These are phyloP conservation scores for Albatrellus sp. DNA, from an alignment of 1,284 basidiomycete genomes.

Conservation along the genomic window DNA sequence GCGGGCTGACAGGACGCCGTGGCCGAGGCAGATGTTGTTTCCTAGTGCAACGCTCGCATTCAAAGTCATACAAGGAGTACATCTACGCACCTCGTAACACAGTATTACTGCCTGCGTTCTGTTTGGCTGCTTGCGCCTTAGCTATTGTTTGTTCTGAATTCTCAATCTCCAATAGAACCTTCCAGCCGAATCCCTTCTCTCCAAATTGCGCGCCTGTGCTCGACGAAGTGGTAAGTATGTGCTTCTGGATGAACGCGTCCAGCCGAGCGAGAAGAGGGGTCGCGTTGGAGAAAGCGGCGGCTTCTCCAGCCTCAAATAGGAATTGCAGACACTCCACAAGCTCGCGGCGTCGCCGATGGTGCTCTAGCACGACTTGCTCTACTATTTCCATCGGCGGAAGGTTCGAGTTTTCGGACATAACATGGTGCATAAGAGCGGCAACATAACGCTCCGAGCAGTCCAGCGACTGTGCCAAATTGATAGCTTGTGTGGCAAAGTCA, in stretches of 20 bases:
- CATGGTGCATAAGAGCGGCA: constrained; percentile 53
- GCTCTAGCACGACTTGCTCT: constrained; percentile 53
- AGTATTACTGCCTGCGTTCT: constrained; percentile 53
- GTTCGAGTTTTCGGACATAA: constrained; percentile 55
- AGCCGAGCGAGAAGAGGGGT: constrained; percentile 35
- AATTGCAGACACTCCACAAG: constrained; percentile 53
- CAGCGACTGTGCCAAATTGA: constrained; percentile 68
- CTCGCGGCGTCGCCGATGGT: constrained; percentile 53
- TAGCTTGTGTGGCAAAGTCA: constrained; percentile 62
- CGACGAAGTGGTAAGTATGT: constrained; percentile 29
- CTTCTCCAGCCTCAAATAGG: constrained; percentile 33
- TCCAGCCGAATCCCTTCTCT: constrained; percentile 31
- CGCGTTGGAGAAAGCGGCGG: constrained; percentile 26
- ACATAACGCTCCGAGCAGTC: constrained; percentile 67
- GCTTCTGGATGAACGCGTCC: constrained; percentile 37
- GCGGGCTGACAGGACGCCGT: constrained; percentile 51
- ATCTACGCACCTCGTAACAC: constrained; percentile 34
- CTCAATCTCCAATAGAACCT: constrained; percentile 55
- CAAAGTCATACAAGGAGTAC: constrained; percentile 3
- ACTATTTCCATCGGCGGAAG: constrained; percentile 40
- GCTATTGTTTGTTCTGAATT: constrained; percentile 36
- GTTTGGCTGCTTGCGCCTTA: constrained; percentile 42
- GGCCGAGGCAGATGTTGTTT: constrained; percentile 37
- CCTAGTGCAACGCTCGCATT: constrained; percentile 16
- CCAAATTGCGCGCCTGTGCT: too few relatives aligned